Evolutionary conservation across 257 asterid species (phyloP).

Genomic region (Solanum pinnatisectum): DNA sequence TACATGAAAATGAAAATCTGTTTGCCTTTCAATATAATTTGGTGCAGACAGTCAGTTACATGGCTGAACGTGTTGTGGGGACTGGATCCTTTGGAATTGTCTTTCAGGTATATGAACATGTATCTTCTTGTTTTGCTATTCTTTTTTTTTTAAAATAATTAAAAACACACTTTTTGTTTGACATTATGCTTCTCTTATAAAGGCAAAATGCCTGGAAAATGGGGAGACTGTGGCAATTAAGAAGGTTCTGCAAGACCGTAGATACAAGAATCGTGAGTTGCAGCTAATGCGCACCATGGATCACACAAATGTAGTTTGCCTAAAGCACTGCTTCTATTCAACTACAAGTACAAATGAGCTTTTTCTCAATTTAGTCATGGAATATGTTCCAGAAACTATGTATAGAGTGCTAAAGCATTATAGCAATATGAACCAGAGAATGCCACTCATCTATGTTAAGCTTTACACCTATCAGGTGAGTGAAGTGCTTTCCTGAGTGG

Average conservation of each 20-base stretch:
- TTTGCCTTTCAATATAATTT: not conserved
- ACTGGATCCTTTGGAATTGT: conserved; percentile 51
- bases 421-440: conserved; percentile 65
- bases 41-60: conserved; percentile 46
- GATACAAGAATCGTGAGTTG: conserved; percentile 92
- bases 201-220: conserved; percentile 97
- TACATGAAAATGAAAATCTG: not conserved
- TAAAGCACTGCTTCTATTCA: conserved; percentile 89
- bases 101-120: conserved; percentile 14
- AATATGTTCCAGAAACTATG: conserved; percentile 85
- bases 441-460: conserved; percentile 90
- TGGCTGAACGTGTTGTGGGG: conserved; percentile 57
- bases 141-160: not conserved
- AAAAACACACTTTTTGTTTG: not conserved
- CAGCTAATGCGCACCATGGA: conserved; percentile 93
- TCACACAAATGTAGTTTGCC: conserved; percentile 84
- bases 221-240: conserved; percentile 94
- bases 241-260: conserved; percentile 89
- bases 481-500: not conserved
- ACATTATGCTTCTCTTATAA: conserved; percentile 1
- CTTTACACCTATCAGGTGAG: conserved; percentile 88
- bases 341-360: conserved; percentile 79
- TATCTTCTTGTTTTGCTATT: not conserved
- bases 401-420: conserved; percentile 66
- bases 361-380: conserved; percentile 91